Conservation (phyloP, 106 monocot species). For the Narthecium ossifragum region DNA sequence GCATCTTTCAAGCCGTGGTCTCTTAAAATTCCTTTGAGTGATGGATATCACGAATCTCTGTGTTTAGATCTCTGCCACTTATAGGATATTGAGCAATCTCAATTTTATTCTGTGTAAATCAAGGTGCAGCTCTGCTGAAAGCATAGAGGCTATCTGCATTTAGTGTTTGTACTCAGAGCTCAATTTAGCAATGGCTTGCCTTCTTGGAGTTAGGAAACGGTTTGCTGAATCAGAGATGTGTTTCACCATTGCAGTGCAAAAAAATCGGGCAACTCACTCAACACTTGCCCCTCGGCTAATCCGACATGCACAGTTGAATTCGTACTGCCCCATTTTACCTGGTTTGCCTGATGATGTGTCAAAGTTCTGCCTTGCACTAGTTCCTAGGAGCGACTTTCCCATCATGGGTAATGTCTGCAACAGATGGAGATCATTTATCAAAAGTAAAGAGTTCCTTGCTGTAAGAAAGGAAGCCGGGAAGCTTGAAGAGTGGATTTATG, state of each 20-base stretch:
- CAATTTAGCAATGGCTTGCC: constrained; percentile 20
- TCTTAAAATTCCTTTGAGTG: constrained; percentile 65
- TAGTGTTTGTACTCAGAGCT: neutral
- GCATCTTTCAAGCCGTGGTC: constrained; percentile 53
- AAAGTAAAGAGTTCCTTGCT: constrained; percentile 64
- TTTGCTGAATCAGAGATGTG: constrained; percentile 27
- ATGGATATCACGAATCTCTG: constrained; percentile 64
- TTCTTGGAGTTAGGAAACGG: constrained; percentile 9
- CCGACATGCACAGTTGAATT: constrained; percentile 13
- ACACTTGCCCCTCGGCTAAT: constrained; percentile 13
- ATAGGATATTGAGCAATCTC: constrained; percentile 5
- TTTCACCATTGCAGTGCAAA: constrained; percentile 20
- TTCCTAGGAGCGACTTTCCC: constrained; percentile 54
- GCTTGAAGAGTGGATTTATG: constrained; percentile 80
- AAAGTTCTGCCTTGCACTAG: constrained; percentile 73
- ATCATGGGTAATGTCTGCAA: constrained; percentile 65
- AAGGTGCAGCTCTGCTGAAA: too few relatives aligned
- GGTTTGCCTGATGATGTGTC: constrained; percentile 85
- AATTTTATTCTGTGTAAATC: neutral
- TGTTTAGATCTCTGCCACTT: constrained; percentile 19
- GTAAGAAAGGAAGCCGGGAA: constrained; percentile 64
- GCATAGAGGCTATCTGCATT: neutral
- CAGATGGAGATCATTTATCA: constrained; percentile 71
- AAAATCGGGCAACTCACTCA: constrained; percentile 3
- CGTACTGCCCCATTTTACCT: constrained; percentile 51